Evolutionary conservation across 768 basidiomycete species (phyloP).

Genomic region (Amanita polypyramis): DNA sequence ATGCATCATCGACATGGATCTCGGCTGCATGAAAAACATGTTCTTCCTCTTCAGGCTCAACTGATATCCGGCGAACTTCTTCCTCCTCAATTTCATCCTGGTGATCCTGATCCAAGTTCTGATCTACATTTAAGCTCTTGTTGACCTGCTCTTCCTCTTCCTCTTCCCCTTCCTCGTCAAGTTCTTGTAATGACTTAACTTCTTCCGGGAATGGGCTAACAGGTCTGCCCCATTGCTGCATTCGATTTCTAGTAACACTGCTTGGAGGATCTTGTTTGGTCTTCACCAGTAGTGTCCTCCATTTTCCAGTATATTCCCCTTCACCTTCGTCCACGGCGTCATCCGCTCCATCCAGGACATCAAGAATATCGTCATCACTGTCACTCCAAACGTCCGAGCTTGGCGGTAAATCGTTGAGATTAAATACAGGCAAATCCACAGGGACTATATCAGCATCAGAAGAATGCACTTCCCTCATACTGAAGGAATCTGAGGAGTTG

Average conservation of each 20-base stretch:
- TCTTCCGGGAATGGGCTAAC: constrained; percentile 52
- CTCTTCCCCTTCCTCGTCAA: constrained; percentile 12
- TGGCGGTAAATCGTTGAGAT: constrained; percentile 18
- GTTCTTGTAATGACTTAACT: constrained; percentile 14
- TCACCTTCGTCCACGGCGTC: constrained; percentile 23
- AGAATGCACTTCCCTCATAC: constrained; percentile 21
- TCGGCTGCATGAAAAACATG: constrained; percentile 2
- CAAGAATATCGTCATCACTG: constrained; percentile 21
- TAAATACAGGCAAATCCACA: constrained; percentile 17
- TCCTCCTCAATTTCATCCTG: constrained; percentile 16
- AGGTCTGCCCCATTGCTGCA: constrained; percentile 58
- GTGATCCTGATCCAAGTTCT: background rate
- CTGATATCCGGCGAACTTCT: constrained; percentile 19
- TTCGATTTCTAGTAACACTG: constrained; percentile 36
- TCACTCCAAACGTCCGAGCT: constrained; percentile 23
- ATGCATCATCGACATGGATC: background rate
- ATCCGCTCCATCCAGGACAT: constrained; percentile 1
- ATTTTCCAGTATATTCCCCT: constrained; percentile 63
- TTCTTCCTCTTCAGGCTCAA: constrained; percentile 12
- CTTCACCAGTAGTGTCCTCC: constrained; percentile 41
- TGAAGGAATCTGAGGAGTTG: constrained; percentile 12
- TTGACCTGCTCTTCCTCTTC: constrained; percentile 5
- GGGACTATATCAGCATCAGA: constrained; percentile 18
- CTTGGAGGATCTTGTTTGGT: constrained; percentile 61
- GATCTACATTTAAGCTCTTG: background rate